Base-by-base conservation (phyloP, 768 basidiomycete species). In the Pleurotus platypus region DNA sequence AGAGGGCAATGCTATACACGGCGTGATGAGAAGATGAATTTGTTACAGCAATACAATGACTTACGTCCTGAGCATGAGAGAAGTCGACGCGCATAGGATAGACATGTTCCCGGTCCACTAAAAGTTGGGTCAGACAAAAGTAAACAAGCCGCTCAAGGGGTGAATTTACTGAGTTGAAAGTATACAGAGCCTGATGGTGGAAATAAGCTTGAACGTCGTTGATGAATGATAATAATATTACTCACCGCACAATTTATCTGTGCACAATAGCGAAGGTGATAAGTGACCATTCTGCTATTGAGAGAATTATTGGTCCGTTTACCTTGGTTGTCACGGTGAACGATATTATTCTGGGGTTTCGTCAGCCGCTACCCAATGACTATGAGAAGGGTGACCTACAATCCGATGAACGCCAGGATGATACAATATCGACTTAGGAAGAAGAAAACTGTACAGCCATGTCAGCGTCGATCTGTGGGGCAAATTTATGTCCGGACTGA, bases 361-460 rank as follows among this genome's bases (percentile, higher is more conserved):
- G 53, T 30, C 26, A 39, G n/a, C 45, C 57, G 26, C n/a, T n/a
- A 20, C 35, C 13, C 4, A 56, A 37, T 12, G 42, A 20, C 26
- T 35, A 35, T 42, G 47, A 43, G 27, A 24, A 42, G 8, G 22
- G 54, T 27, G 2, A 70, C 82, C 70, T 64, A 86, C 86, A 89
- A 60, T 57, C 87, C 86, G 60, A 84, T 67, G 63, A 88, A 75
- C 3, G 86, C 78, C 57, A 82, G 73, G n/a, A 89, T 63, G 76
- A 89, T 83, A 67, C 84, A 86, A 66, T 89, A 89, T 58, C 87
- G 82, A 65, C 82, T 85, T 22, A 86, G 70, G 66, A 90, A 87
- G 66, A 86, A 86, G 59, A 86, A 84, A 22, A 81, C 86, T 74
- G 47, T 1, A 20, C 38, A 45, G 30, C 27, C 27, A n/a, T 50